A percentile compares a stretch with the other conserved stretches of the same genome.
phyloP scores from a whole-genome alignment of 768 basidiomycete species.

The Steccherinum ochraceum region DNA sequence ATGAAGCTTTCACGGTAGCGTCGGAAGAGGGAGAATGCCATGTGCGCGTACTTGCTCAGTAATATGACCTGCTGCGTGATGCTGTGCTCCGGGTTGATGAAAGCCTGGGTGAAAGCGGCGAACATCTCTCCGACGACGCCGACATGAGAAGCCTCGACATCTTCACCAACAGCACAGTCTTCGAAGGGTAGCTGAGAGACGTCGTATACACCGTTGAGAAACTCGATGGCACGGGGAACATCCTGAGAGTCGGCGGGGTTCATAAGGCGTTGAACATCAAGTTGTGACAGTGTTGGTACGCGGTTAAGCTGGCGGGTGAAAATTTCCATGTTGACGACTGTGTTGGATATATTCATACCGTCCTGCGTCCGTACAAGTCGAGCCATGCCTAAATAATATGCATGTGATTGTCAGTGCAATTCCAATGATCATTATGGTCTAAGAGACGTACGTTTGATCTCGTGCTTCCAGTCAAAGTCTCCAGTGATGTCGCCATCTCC shows the following conservation, averaged over 20 bases:
- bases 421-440: too few relatives aligned
- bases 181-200: constrained; percentile 11
- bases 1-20: constrained; percentile 4
- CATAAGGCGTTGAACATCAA: constrained; percentile 11
- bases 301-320: constrained; percentile 6
- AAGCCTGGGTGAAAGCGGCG: constrained; percentile 6
- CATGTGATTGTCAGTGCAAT: background rate
- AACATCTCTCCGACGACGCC: constrained; percentile 24
- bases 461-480: constrained; percentile 16
- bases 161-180: constrained; percentile 11
- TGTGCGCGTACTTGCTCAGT: constrained; percentile 11
- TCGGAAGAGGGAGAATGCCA: constrained; percentile 8
- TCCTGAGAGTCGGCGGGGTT: constrained; percentile 20
- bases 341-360: constrained; percentile 11
- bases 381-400: constrained; percentile 10
- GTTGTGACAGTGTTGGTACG: constrained; percentile 2
- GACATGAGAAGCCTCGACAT: constrained; percentile 13
- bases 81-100: constrained; percentile 1
- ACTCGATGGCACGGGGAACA: constrained; percentile 19
- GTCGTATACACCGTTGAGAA: constrained; percentile 15
- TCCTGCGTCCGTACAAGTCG: constrained; percentile 8
- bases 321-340: constrained; percentile 12
- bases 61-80: constrained; percentile 7
- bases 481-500: constrained; percentile 11
- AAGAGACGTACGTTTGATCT: constrained; percentile 18